Evolutionary conservation across 2,329 filamentous ascomycete genomes (phyloP), one percentile per base, ranked within the genome.

Genomic region (Beauveria sp.): DNA sequence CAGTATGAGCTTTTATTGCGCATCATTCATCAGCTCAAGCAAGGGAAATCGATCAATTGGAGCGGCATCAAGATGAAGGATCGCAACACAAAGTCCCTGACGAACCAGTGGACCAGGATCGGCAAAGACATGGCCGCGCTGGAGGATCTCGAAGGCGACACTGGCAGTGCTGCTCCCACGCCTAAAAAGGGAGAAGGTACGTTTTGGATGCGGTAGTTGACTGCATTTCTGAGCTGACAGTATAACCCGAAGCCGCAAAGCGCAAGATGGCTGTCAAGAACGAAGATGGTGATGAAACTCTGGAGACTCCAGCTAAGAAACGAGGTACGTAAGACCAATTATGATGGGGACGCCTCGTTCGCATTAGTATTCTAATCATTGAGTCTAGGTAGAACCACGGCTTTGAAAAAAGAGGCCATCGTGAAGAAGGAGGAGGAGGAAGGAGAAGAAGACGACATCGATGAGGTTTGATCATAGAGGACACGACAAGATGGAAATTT

Each of bases 21-120:
- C 7, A 68, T 77, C 59, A 66, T 77, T 18, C 65, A 67, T 3
- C 72, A 73, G 53, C 56, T 72, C 26, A 71, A 70, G 48, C 66
- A 70, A 0, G 70, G 71, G 3, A 70, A 67, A 14, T 20, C 65
- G 5, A 73, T 76, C 63, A 72, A 74, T 51, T 77, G 74, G 74
- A 61, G 63, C 2, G 64, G 63, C 3, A 66, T 77, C 28, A 64
- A 66, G 26, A 75, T 77, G 68, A 70, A 72, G 0, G 73, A 71
- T 0, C 73, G 75, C 8, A 76, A 73, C 2, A 61, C 66, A 24
- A 77, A 77, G 63, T 73, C 72, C 2, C 63, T 77, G 0, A 67
- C 73, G 63, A 71, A 73, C 47, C 68, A 70, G 60, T 77, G 74
- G 75, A 70, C 70, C 1, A 70, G 67, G 12, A 69, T 77, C 24